A percentile compares a stretch with the other conserved stretches of the same genome.
Evolutionary conservation across 1,284 basidiomycete genomes (phyloP).

Genomic region (Ganoderma resinaceum): DNA sequence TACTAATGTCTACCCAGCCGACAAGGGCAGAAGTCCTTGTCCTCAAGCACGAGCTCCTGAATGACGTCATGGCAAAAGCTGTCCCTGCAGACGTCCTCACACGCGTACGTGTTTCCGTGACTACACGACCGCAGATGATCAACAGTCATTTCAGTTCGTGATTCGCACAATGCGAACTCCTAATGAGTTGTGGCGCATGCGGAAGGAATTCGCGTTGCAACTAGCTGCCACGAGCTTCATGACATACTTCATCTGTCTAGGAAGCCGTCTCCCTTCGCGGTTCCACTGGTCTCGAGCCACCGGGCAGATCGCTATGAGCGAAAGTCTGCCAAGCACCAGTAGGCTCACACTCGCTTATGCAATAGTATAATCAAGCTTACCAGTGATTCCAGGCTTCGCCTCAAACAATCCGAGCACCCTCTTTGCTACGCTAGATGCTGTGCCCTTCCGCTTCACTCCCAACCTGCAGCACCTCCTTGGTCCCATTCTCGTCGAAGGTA

Average conservation of each 20-base stretch:
- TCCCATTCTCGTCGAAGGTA: slow-evolving; percentile 89
- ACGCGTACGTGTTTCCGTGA: slow-evolving; percentile 61
- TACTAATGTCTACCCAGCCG: slow-evolving; percentile 46
- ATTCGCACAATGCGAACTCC: slow-evolving; percentile 85
- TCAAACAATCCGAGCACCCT: slow-evolving; percentile 54
- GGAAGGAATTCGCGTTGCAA: slow-evolving; percentile 96
- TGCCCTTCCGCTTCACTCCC: slow-evolving; percentile 97
- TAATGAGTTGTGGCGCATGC: slow-evolving; percentile 94
- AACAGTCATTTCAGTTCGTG: slow-evolving; percentile 76
- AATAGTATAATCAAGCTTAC: neutral
- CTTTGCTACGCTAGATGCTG: slow-evolving; percentile 83
- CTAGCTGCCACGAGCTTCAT: slow-evolving; percentile 91
- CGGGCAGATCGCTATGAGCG: slow-evolving; percentile 90
- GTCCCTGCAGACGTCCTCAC: slow-evolving; percentile 90
- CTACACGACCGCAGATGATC: neutral
- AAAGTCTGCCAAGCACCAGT: slow-evolving; percentile 79
- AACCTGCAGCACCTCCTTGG: slow-evolving; percentile 97
- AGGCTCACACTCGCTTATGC: neutral
- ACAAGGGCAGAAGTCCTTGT: slow-evolving; percentile 75
- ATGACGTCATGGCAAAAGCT: slow-evolving; percentile 91
- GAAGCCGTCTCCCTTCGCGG: slow-evolving; percentile 83
- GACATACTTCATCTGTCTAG: slow-evolving; percentile 89
- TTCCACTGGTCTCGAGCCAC: slow-evolving; percentile 92
- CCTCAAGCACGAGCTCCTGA: slow-evolving; percentile 88
- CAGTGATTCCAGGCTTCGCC: neutral